Evolutionary conservation across 106 monocot genomes (phyloP), one percentile per base, ranked within the genome.

Genomic region (Dendrobium huoshanense): DNA sequence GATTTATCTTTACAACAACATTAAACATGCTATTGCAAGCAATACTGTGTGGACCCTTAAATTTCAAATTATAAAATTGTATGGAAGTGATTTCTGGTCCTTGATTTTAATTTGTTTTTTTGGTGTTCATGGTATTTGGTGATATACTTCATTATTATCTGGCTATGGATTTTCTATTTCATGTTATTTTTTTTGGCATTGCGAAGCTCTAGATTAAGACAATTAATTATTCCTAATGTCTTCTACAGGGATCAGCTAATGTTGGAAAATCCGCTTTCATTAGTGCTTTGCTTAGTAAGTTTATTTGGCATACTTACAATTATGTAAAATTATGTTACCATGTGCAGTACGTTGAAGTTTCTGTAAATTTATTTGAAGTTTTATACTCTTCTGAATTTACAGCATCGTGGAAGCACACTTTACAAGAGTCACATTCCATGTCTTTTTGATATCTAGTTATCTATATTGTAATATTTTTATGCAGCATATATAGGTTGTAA

Each of bases 261-360:
- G 99, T 99, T 88, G 95, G 99, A 64, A 99, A 99, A 79, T 99
- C 99, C 73, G 99, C 99, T 77, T 99, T 99, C 77, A 93, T 99
- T 82, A 99, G 88, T 87, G 91, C 99, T 48, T 61, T 93, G 75
- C 93, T 99, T 64, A 87, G 98, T 98, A 91, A 89, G 92, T 64
- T 65, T 65, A 16, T 64, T n/a, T 18, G 43, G 43, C 41, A 43
- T 44, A 29, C 16, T 74, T 41, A 7, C 4, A 20, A 74, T 74
- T 4, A 74, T 74, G 5, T 20, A 43, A 74, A 42, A 5, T 74
- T 19, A 4, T 74, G 5, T 44, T 74, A 11, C 13, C 43, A 44
- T 74, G 20, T 74, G 41, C 43, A 7, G 41, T 43, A 18, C 15
- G 1, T 74, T 20, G 1, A 20, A 72, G 3, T 72, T 72, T 40